Conservation (phyloP, 345 rosid species). For the Citrus hindsii region DNA sequence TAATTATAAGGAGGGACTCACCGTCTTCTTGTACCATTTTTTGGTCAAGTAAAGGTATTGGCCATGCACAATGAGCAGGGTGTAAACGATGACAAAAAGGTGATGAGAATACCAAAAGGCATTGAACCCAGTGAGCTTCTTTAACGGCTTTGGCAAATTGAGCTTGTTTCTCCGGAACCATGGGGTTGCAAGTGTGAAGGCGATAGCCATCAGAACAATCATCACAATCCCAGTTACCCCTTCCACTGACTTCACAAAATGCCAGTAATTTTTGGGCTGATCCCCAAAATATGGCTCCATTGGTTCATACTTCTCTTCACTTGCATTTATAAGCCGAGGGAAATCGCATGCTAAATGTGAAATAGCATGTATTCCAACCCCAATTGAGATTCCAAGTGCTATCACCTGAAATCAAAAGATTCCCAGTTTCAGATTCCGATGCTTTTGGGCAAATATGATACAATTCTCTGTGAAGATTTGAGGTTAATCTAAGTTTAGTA, state of each 20-base stretch:
- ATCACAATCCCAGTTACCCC: conserved; percentile 67
- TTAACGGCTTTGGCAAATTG: conserved; percentile 53
- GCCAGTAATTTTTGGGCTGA: conserved; percentile 65
- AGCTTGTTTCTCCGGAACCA: conserved; percentile 65
- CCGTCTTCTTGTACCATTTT: conserved; percentile 67
- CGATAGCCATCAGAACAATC: conserved; percentile 68
- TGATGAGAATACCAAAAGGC: conserved; percentile 93
- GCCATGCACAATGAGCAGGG: conserved; percentile 68
- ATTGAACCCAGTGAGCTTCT: conserved; percentile 76
- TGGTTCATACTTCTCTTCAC: conserved; percentile 46
- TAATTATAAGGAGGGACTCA: conserved; percentile 10
- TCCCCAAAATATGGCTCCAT: conserved; percentile 55
- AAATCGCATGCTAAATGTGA: conserved; percentile 68
- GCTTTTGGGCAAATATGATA: too few relatives aligned
- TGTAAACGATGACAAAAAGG: conserved; percentile 65
- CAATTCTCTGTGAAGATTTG: too few relatives aligned
- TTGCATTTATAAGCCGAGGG: conserved; percentile 56
- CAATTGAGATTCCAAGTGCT: conserved; percentile 54
- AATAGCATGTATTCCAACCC: conserved; percentile 58
- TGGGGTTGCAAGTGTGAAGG: conserved; percentile 71
- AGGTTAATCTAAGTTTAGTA: conserved; percentile 2
- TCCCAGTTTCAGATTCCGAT: background rate
- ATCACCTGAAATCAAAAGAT: conserved; percentile 39
- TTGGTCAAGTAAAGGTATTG: conserved; percentile 50
- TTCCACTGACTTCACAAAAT: conserved; percentile 56